Evolutionary conservation across 768 basidiomycete genomes (phyloP), one percentile per base, ranked within the genome.

Genomic region (Cystobasidium tubakii): DNA sequence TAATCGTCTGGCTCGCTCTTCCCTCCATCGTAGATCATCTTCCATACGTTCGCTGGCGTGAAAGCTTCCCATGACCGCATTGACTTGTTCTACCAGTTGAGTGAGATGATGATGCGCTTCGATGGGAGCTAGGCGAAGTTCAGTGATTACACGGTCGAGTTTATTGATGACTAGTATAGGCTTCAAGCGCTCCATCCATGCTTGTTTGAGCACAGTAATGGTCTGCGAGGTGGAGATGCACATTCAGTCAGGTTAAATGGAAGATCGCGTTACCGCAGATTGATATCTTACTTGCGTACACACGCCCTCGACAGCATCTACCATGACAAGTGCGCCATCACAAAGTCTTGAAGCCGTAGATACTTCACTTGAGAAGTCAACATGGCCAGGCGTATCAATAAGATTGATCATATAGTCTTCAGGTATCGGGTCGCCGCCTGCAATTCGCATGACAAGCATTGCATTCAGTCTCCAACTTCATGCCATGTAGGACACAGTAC

Each of bases 381-480:
- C 95, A 82, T 99, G 96, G 1, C 96, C 96, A 19, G 96, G 96
- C 0, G 96, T 98, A 81, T 99, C 96, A 76, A 99, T 95, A 85
- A 98, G 89, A 80, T 96, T 97, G 67, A 97, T 86, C 57, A 89
- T 84, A 82, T 90, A 96, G 27, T 88, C 89, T 79, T 84, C 89
- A 31, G 86, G 83, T 64, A 74, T 77, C 44, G 80, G 77, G 21
- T 75, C 62, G 0, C 44, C 57, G 33, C 62, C 77, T 78, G 65
- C 7, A 9, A 1, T 2, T 25, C 39, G 15, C 6, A 39, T 39
- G 39, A 39, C 39, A 6, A 39, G 39, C 39, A 39, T 15, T 15
- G 15, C 39, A 6, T 39, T 39, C 39, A n/a, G n/a, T n/a, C n/a
- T n/a, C n/a, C n/a, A n/a, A n/a, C n/a, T n/a, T n/a, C n/a, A n/a